Evolutionary conservation across 2,329 filamentous ascomycete species (phyloP), one percentile per base, ranked within the genome.

Genomic region (Phaeosphaeria sp.): DNA sequence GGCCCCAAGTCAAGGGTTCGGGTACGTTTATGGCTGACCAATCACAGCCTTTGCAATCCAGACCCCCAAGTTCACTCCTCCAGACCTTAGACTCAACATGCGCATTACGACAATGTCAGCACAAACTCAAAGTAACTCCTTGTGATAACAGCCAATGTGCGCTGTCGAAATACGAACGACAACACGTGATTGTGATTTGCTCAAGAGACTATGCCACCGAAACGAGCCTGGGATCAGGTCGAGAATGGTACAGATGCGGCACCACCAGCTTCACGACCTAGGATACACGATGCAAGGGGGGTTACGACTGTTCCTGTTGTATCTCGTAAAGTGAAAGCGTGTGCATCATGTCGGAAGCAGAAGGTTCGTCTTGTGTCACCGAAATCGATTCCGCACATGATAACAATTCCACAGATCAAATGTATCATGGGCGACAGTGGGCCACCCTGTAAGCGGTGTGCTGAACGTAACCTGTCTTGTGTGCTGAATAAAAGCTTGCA

Each of bases 321-420:
- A 20, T 75, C 72, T 42, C 66, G 72, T 11, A 74, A 73, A 48
- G 69, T 75, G 43, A 75, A 74, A 50, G 83, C 83, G 25, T 85
- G 83, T 65, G 83, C 82, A 9, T 80, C 83, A 60, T 84, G 83
- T 66, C 80, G 83, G 59, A 81, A 82, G 56, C 82, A 84, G 60
- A 84, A 85, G 70, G 71, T 72, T 17, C 17, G 11, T 30, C 18
- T 20, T 44, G 11, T 13, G 30, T 36, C 30, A 36, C 39, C n/a
- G 49, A 36, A 20, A 52, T 48, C 55, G 55, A 30, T 45, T 18
- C 7, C 40, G 53, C n/a, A 27, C 42, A 2, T 18, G 22, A 39
- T 42, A 27, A 44, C 33, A 13, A 17, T 2, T 1, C 5, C n/a
- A 24, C 36, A 74, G 72, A 83, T 84, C 59, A 83, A 83, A 68